Conservation (phyloP, 495 filamentous ascomycete species). For the Venustampulla echinocandica region DNA sequence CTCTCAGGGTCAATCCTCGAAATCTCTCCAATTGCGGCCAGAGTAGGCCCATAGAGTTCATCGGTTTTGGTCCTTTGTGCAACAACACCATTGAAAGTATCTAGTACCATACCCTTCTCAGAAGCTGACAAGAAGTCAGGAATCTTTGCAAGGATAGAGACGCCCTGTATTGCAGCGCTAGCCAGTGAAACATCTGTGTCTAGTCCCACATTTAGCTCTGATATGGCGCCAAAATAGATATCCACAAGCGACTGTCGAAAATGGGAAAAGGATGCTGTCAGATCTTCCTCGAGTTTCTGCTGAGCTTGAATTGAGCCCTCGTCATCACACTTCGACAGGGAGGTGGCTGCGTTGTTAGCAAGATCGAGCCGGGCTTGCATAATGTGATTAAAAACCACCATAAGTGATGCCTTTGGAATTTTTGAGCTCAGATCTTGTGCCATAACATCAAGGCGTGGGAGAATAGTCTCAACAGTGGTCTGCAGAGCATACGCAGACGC, state of each 20-base stretch:
- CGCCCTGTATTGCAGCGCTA: conserved; percentile 11
- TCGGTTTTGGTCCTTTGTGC: not conserved
- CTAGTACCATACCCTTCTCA: conserved; percentile 12
- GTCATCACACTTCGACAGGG: not conserved
- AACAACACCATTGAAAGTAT: conserved; percentile 6
- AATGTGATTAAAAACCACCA: conserved; percentile 14
- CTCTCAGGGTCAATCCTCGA: conserved; percentile 4
- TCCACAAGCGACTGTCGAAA: conserved; percentile 13
- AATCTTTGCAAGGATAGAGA: conserved; percentile 7
- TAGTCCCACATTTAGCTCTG: not conserved
- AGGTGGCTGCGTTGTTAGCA: not conserved
- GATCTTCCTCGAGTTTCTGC: not conserved
- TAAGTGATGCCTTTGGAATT: conserved; percentile 9
- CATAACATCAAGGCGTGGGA: conserved; percentile 8
- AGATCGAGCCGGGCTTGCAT: conserved; percentile 12
- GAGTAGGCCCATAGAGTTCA: not conserved
- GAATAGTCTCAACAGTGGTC: conserved; percentile 1
- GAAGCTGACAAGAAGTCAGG: conserved; percentile 5
- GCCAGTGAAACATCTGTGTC: conserved; percentile 4
- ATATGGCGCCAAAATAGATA: conserved; percentile 8
- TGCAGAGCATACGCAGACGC: conserved; percentile 12
- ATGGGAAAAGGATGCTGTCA: not conserved
- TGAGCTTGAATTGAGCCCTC: not conserved
- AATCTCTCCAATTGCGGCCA: conserved; percentile 8
- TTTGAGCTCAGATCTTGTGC: conserved; percentile 8